These are phyloP conservation scores for Colletotrichum sidae DNA, from an alignment of 2,329 filamentous ascomycete species.

Conservation along the genomic window DNA sequence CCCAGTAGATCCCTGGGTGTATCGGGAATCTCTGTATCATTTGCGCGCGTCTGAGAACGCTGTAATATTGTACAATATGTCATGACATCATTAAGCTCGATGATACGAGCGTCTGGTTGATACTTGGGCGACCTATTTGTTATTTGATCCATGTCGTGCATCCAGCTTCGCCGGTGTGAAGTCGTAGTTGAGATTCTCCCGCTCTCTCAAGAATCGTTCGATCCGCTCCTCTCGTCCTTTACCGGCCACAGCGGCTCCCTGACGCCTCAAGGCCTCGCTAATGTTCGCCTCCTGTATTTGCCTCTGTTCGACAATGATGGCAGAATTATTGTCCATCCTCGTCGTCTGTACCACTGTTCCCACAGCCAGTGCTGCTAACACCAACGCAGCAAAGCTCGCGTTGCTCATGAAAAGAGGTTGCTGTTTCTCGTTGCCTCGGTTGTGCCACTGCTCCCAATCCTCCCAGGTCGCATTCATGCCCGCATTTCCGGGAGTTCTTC, in stretches of 20 bases:
- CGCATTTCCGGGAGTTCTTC: conserved; percentile 58
- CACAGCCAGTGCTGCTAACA: conserved; percentile 72
- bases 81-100: conserved; percentile 21
- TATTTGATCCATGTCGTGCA: conserved; percentile 5
- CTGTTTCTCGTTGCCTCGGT: conserved; percentile 60
- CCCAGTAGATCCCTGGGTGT: neutral
- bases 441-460: conserved; percentile 89
- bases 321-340: conserved; percentile 72
- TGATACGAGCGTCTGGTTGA: conserved; percentile 11
- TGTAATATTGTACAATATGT: conserved; percentile 28
- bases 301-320: conserved; percentile 73
- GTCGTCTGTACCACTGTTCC: conserved; percentile 80
- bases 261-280: conserved; percentile 66
- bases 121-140: conserved; percentile 9
- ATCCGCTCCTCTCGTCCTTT: conserved; percentile 75
- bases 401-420: conserved; percentile 79
- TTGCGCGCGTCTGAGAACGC: conserved; percentile 16
- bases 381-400: conserved; percentile 78
- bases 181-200: conserved; percentile 63
- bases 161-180: conserved; percentile 43
- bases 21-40: neutral
- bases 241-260: conserved; percentile 63
- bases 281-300: conserved; percentile 75
- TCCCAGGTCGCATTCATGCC: conserved; percentile 93
- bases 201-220: conserved; percentile 79